Evolutionary conservation across 805 yeast species (phyloP), one percentile per base, ranked within the genome.

Genomic region (Yarrowia sp.): DNA sequence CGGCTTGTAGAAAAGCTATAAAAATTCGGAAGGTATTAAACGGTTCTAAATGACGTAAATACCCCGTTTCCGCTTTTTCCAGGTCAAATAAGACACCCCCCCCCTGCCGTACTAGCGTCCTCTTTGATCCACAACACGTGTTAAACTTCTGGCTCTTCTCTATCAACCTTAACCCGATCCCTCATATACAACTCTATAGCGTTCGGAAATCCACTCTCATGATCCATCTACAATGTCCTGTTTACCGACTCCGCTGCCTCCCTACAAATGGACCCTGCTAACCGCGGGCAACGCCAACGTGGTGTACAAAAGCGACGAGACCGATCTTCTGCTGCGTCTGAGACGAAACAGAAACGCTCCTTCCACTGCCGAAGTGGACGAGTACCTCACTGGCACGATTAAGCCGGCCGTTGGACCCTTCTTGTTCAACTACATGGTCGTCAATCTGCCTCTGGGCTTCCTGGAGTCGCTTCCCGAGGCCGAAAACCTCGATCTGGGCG

Each of bases 271-370:
- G 62, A 44, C 41, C 19, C 42, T 59, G 19, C 14, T 44, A 18
- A 36, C 62, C 2, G 58, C 32, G 2, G 62, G 62, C 13, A 59
- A 59, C 24, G 62, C 62, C 56, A 59, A 59, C 16, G 41, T 36
- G 25, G 41, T 59, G 8, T 46, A 27, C 25, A 19, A 24, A 18
- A 44, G 44, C 33, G 41, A 38, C 16, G 42, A 42, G 6, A 33
- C 58, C 9, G 29, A 22, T 6, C 38, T 18, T 13, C 21, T 47
- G 10, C 29, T 60, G 3, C 60, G 60, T 1, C 36, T 47, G 14
- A 13, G 60, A 36, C 12, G 38, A 19, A 36, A 60, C 25, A 25
- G 32, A 25, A 36, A 59, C 19, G 58, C 41, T 6, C 56, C 39
- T 22, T 25, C 58, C 24, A 59, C 62, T 3, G 35, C 62, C 42